Conservation (phyloP, 2,329 filamentous ascomycete genomes). For the Zelopaecilomyces penicillatus region DNA sequence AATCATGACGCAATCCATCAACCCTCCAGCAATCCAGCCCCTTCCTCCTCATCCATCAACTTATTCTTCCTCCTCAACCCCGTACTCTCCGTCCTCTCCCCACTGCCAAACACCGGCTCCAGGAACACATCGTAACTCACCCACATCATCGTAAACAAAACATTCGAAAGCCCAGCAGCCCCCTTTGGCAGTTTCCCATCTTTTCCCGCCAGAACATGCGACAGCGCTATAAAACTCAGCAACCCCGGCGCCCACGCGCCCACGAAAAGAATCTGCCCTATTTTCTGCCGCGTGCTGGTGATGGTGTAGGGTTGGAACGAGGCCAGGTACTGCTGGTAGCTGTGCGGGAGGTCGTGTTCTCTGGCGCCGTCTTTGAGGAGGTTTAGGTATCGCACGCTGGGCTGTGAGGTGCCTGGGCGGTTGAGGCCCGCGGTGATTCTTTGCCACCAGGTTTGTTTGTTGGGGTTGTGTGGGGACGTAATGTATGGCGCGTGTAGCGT, state of each 20-base stretch:
- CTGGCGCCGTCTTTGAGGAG: conserved; percentile 69
- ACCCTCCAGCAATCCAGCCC: background rate
- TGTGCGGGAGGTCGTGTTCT: conserved; percentile 70
- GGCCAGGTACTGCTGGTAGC: conserved; percentile 68
- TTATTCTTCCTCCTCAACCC: conserved; percentile 18
- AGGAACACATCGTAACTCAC: conserved; percentile 35
- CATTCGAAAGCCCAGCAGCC: conserved; percentile 45
- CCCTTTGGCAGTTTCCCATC: conserved; percentile 61
- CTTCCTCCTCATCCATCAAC: background rate
- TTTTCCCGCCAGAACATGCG: conserved; percentile 50
- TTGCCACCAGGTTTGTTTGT: conserved; percentile 34
- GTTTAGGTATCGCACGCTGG: conserved; percentile 75
- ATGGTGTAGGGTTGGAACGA: conserved; percentile 61
- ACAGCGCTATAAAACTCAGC: conserved; percentile 36
- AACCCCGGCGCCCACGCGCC: conserved; percentile 49
- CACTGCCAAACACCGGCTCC: conserved; percentile 70
- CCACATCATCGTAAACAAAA: conserved; percentile 44
- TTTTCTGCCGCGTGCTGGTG: conserved; percentile 56
- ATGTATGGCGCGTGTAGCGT: conserved; percentile 67
- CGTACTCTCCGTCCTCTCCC: conserved; percentile 53
- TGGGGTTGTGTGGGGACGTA: conserved; percentile 24
- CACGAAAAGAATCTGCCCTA: conserved; percentile 58
- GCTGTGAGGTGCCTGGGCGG: conserved; percentile 64
- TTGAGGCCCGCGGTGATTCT: conserved; percentile 37
- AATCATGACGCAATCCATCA: background rate